Percentiles rank a stretch among this genome's conserved stretches.
Conservation (phyloP, 2,329 filamentous ascomycete species). For the Alternaria hordeiaustralica region DNA sequence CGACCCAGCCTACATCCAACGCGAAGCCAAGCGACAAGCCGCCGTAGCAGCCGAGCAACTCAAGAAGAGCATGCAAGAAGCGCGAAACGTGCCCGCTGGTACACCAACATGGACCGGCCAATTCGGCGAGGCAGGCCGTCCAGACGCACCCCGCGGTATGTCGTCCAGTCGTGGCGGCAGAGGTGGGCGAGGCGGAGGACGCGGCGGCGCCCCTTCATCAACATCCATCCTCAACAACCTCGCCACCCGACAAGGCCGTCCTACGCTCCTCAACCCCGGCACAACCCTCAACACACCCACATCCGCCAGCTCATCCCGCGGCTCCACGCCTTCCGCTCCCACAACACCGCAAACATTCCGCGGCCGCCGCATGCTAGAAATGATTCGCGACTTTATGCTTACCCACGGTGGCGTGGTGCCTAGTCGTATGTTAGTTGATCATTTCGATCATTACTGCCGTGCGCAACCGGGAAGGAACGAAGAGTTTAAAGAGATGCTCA, state of each 20-base stretch:
- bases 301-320: conserved; percentile 29
- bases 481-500: conserved; percentile 83
- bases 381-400: conserved; percentile 78
- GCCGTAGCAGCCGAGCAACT: conserved; percentile 79
- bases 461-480: conserved; percentile 68
- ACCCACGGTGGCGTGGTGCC: conserved; percentile 79
- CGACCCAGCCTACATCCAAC: conserved; percentile 78
- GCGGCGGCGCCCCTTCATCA: conserved; percentile 52
- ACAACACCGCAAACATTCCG: conserved; percentile 35
- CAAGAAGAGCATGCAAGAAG: conserved; percentile 73
- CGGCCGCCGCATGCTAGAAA: conserved; percentile 54
- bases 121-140: conserved; percentile 76
- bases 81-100: conserved; percentile 75
- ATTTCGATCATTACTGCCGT: conserved; percentile 83
- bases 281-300: conserved; percentile 1
- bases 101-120: conserved; percentile 94
- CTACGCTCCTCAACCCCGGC: conserved; percentile 11
- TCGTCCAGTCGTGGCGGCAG: conserved; percentile 52
- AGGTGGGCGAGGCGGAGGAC: conserved; percentile 35
- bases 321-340: conserved; percentile 34
- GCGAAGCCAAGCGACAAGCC: conserved; percentile 81
- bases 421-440: conserved; percentile 85
- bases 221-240: conserved; percentile 53
- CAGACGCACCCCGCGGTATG: conserved; percentile 49
- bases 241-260: conserved; percentile 49